These are phyloP conservation scores for Vaccinium corymbosum DNA, from an alignment of 148 eudicot genomes.

Conservation along the genomic window DNA sequence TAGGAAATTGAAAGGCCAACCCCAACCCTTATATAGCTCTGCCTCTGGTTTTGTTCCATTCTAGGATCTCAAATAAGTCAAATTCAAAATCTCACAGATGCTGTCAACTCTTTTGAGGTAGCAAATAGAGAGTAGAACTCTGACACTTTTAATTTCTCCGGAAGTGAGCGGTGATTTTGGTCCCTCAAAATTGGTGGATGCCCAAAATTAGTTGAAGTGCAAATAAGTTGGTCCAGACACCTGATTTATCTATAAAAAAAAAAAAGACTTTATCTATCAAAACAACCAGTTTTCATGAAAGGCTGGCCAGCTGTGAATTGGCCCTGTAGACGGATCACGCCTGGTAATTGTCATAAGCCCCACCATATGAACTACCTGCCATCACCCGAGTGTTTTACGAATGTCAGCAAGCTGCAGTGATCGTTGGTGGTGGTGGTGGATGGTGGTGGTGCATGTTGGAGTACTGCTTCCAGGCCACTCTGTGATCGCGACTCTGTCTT, in stretches of 20 bases:
- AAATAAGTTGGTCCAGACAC: background rate
- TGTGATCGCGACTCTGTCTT: background rate
- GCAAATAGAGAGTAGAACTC: too few relatives aligned
- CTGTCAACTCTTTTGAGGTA: too few relatives aligned
- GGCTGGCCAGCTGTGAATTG: background rate
- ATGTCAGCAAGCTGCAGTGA: background rate
- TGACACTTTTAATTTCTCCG: too few relatives aligned
- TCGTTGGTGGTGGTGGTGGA: conserved; percentile 1
- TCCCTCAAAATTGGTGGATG: too few relatives aligned
- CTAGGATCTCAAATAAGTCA: too few relatives aligned
- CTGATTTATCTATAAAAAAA: background rate
- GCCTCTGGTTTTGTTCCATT: too few relatives aligned
- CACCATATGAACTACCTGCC: background rate
- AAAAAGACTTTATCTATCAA: background rate
- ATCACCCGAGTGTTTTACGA: background rate
- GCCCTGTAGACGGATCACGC: background rate
- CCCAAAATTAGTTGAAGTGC: background rate
- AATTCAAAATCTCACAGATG: too few relatives aligned
- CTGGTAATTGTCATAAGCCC: background rate
- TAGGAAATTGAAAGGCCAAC: too few relatives aligned
- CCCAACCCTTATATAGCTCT: too few relatives aligned
- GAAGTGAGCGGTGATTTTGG: too few relatives aligned
- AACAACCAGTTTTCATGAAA: too few relatives aligned
- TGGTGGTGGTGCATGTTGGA: background rate
- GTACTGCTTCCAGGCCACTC: background rate